phyloP scores from a whole-genome alignment of 2,329 filamentous ascomycete genomes.

The Daldinia eschscholtzii region DNA sequence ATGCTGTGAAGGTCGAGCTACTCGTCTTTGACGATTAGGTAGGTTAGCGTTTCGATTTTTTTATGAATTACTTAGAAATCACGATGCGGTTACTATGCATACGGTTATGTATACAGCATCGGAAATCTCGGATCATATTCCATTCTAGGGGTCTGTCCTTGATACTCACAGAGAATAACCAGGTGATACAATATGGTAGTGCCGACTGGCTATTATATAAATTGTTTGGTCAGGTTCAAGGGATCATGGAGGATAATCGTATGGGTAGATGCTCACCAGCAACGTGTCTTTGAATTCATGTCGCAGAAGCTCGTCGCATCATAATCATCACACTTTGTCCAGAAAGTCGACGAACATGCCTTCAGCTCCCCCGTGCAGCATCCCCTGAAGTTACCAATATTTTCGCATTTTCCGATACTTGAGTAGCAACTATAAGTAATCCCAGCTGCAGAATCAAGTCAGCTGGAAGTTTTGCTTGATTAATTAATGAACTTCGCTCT shows the following conservation, averaged over 20 bases:
- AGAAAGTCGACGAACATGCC: slow-evolving; percentile 37
- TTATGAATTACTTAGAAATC: background rate
- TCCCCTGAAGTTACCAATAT: slow-evolving; percentile 33
- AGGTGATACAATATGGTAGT: slow-evolving; percentile 37
- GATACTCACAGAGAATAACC: slow-evolving; percentile 35
- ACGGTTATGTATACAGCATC: background rate
- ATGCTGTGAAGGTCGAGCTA: slow-evolving; percentile 30
- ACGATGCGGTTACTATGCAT: background rate
- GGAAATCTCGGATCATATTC: background rate
- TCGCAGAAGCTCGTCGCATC: slow-evolving; percentile 29
- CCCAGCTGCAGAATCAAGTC: slow-evolving; percentile 24
- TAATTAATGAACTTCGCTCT: background rate
- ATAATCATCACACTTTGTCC: slow-evolving; percentile 41
- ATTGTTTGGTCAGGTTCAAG: background rate
- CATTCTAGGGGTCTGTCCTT: background rate
- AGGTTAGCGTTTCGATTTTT: slow-evolving; percentile 12
- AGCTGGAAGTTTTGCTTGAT: slow-evolving; percentile 6
- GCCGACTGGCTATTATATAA: slow-evolving; percentile 21
- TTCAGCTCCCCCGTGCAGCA: slow-evolving; percentile 38
- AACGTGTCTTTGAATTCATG: slow-evolving; percentile 32
- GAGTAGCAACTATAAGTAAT: slow-evolving; percentile 36
- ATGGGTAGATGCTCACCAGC: slow-evolving; percentile 27
- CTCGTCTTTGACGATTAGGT: slow-evolving; percentile 18
- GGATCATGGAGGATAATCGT: background rate
- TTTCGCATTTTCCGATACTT: slow-evolving; percentile 31